Evolutionary conservation across 495 filamentous ascomycete species (phyloP), one percentile per base, ranked within the genome.

Genomic region (Neurospora sp.): DNA sequence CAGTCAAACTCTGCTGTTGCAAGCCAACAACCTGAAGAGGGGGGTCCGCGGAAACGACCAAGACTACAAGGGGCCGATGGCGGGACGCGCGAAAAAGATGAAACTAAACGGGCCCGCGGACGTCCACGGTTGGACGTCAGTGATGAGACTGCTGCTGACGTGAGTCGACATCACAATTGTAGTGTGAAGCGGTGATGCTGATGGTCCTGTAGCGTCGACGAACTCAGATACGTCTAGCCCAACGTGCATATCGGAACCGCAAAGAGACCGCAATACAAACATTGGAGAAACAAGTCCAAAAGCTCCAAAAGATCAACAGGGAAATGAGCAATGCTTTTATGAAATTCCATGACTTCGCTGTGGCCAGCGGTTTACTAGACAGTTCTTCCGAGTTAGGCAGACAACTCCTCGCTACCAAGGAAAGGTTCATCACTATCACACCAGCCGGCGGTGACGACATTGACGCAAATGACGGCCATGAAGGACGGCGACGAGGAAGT

Each of bases 201-300:
- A 75, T 70, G 73, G 71, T 39, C 8, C 70, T 72, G 37, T 76
- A 97, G 92, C 89, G 92, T 68, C 89, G 93, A 41, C 88, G 93
- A 69, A 94, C 91, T n/a, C 93, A 97, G 81, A 94, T 95, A 71
- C 89, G 93, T 44, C 85, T 96, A 71, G 93, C 93, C 11, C 93
- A 97, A 77, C 86, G 93, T 40, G 93, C 93, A 2, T 96, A 97
- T 77, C 89, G 93, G 11, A 88, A 92, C 74, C 89, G 93, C 18
- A 95, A 96, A 78, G 93, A 97, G 78, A 91, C 87, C 31, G 92
- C 91, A 4, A 93, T 96, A 69, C 86, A 88, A n/a, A 88, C 89
- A 1, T 84, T 96, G 8, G 91, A 92, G 73, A 85, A 85, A 42
- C 86, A 88, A 70, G 91, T 94, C 35, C 80, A 88, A 38, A 85